These are phyloP conservation scores for Pleurotus cornucopiae DNA, from an alignment of 768 basidiomycete species.

Conservation along the genomic window DNA sequence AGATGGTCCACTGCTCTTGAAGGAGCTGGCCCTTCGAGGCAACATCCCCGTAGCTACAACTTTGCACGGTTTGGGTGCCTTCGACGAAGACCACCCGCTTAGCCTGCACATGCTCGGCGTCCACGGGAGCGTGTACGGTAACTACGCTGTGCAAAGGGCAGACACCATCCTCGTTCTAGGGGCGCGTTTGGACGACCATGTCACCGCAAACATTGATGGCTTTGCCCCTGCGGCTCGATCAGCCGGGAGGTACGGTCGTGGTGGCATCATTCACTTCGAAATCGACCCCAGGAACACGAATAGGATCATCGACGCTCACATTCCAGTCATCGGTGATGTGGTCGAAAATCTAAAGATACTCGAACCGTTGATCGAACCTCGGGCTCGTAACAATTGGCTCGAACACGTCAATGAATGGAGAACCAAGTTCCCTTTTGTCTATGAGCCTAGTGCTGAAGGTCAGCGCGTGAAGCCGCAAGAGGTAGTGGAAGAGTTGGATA, in stretches of 20 bases:
- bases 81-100: constrained; percentile 83
- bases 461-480: constrained; percentile 92
- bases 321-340: constrained; percentile 94
- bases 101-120: constrained; percentile 98
- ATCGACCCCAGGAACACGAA: constrained; percentile 98
- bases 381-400: constrained; percentile 78
- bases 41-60: constrained; percentile 98
- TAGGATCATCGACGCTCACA: constrained; percentile 92
- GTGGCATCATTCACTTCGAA: constrained; percentile 99
- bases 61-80: constrained; percentile 91
- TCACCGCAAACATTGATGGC: constrained; percentile 82
- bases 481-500: constrained; percentile 89
- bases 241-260: constrained; percentile 79
- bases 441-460: constrained; percentile 52
- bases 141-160: constrained; percentile 94
- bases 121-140: constrained; percentile 97
- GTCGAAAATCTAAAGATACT: constrained; percentile 75
- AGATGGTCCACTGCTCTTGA: constrained; percentile 77
- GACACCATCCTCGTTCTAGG: constrained; percentile 98
- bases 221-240: constrained; percentile 90
- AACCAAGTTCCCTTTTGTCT: constrained; percentile 84
- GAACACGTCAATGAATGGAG: constrained; percentile 83
- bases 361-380: constrained; percentile 68
- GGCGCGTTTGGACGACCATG: constrained; percentile 95
- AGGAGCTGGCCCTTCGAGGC: constrained; percentile 71